Conservation (phyloP, 2,329 filamentous ascomycete genomes). For the Nannizziopsis barbatae region DNA sequence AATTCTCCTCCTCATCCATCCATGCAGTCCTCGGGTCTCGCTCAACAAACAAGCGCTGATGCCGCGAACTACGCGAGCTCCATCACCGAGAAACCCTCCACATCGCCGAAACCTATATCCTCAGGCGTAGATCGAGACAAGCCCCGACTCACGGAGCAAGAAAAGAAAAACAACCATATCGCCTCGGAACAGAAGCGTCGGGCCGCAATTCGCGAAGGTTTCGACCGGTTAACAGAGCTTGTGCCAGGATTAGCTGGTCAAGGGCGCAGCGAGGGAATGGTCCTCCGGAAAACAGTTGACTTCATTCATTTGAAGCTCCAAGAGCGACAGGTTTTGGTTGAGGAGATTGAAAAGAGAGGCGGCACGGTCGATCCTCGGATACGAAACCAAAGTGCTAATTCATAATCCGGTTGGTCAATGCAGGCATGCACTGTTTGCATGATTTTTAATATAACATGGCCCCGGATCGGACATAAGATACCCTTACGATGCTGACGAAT, state of each 20-base stretch:
- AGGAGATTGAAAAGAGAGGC: constrained; percentile 48
- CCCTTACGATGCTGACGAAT: too few species aligned
- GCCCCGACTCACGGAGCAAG: constrained; percentile 47
- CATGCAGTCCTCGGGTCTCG: constrained; percentile 5
- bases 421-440: background rate
- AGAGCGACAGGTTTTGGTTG: constrained; percentile 48
- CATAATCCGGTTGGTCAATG: background rate
- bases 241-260: constrained; percentile 75
- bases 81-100: constrained; percentile 6
- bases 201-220: constrained; percentile 68
- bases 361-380: constrained; percentile 41
- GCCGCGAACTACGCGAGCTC: background rate
- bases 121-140: constrained; percentile 7
- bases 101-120: constrained; percentile 4
- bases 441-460: background rate
- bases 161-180: constrained; percentile 66
- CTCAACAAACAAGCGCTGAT: background rate
- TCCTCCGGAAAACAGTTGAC: constrained; percentile 61
- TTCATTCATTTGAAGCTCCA: constrained; percentile 52
- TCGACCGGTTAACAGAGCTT: constrained; percentile 66
- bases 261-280: constrained; percentile 71
- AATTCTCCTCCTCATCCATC: constrained; percentile 5
- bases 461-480: too few species aligned
- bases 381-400: constrained; percentile 19
- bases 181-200: constrained; percentile 55